Conservation (phyloP, 2,329 filamentous ascomycete genomes). For the Elsinoe arachidis region DNA sequence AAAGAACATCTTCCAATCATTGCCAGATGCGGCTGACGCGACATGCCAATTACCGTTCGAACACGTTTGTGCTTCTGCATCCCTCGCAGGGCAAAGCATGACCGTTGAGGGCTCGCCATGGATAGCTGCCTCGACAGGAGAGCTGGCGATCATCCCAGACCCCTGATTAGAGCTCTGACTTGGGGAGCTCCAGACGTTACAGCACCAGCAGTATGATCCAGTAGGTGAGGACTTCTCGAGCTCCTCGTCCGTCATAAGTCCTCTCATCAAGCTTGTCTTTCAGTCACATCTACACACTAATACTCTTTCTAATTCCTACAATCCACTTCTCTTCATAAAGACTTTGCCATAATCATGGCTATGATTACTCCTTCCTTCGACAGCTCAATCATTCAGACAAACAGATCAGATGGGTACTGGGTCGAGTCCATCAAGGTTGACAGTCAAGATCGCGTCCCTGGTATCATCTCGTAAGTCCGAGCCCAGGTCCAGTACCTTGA, state of each 20-base stretch:
- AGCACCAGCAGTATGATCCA: background rate
- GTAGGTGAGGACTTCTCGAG: background rate
- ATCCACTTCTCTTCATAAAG: background rate
- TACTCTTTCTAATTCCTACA: background rate
- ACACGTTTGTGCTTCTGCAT: background rate
- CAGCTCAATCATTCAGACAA: conserved; percentile 6
- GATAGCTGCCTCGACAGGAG: background rate
- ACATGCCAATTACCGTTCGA: background rate
- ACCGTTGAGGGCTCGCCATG: background rate
- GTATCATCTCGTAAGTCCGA: conserved; percentile 4
- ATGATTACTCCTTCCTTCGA: conserved; percentile 8
- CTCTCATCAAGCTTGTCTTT: background rate
- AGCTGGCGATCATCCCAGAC: background rate
- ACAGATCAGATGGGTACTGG: conserved; percentile 7
- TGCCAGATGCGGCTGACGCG: background rate
- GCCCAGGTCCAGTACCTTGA: background rate
- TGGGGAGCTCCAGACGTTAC: background rate
- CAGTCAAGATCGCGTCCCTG: background rate
- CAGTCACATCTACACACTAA: background rate
- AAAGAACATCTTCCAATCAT: background rate
- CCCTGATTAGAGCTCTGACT: background rate
- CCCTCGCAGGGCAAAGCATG: background rate
- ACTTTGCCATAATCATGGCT: background rate
- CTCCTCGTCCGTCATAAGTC: background rate
- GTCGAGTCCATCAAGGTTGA: conserved; percentile 10